Evolutionary conservation across 2,329 filamentous ascomycete genomes (phyloP).

Genomic region (Blumeria graminis): DNA sequence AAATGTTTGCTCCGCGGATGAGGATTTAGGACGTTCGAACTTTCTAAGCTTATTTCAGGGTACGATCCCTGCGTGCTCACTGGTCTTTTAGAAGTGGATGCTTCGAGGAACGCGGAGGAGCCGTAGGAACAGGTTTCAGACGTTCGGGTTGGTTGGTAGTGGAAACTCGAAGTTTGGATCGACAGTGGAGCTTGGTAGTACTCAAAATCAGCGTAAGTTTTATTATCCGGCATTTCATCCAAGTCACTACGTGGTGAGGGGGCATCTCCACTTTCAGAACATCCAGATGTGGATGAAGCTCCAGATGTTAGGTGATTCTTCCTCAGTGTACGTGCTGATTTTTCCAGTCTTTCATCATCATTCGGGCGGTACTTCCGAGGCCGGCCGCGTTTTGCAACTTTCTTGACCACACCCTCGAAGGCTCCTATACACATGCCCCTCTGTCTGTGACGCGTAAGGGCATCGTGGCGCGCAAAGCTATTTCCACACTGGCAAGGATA

Average conservation of each 20-base stretch:
- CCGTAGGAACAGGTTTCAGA: slow-evolving; percentile 1
- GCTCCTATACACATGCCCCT: slow-evolving; percentile 91
- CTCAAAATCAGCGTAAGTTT: slow-evolving; percentile 16
- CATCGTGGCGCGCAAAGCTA: slow-evolving; percentile 85
- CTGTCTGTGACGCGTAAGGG: slow-evolving; percentile 79
- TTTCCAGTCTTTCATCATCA: slow-evolving; percentile 24
- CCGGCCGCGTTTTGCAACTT: slow-evolving; percentile 39
- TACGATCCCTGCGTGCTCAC: neutral
- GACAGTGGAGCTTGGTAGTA: slow-evolving; percentile 14
- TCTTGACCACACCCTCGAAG: slow-evolving; percentile 56
- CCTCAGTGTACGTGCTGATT: slow-evolving; percentile 28
- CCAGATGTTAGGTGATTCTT: slow-evolving; percentile 24
- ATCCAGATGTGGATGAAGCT: slow-evolving; percentile 27
- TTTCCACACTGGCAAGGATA: slow-evolving; percentile 89
- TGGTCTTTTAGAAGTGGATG: neutral
- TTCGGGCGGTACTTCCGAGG: slow-evolving; percentile 37
- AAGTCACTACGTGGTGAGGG: slow-evolving; percentile 26
- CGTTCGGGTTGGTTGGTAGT: slow-evolving; percentile 14
- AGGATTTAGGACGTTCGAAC: neutral
- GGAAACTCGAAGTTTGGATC: slow-evolving; percentile 17
- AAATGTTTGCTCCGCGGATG: neutral
- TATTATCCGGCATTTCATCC: slow-evolving; percentile 18
- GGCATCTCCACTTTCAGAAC: slow-evolving; percentile 29
- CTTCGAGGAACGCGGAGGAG: neutral
- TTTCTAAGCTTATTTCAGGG: neutral